These are phyloP conservation scores for Chionographis japonica DNA, from an alignment of 106 monocot genomes.

Conservation along the genomic window DNA sequence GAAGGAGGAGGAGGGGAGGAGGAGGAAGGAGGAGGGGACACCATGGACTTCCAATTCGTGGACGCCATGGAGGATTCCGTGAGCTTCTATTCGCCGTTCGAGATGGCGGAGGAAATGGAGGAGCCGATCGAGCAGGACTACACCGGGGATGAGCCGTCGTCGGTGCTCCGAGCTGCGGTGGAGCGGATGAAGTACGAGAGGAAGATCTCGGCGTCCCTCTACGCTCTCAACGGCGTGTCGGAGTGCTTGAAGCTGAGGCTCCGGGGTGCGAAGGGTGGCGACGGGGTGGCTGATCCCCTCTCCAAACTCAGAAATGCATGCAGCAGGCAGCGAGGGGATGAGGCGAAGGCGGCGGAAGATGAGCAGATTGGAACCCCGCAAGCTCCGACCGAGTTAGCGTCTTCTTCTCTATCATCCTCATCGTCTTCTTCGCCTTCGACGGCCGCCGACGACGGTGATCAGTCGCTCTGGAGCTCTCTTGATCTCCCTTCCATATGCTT, in stretches of 20 bases:
- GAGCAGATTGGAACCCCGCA: neutral
- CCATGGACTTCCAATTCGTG: constrained; percentile 13
- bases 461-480: constrained; percentile 21
- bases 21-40: neutral
- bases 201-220: constrained; percentile 17
- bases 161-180: constrained; percentile 6
- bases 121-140: constrained; percentile 2
- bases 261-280: neutral
- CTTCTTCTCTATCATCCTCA: neutral
- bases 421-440: neutral
- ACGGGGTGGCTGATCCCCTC: neutral
- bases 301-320: neutral
- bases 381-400: neutral
- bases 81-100: constrained; percentile 15
- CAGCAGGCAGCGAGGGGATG: neutral
- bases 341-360: neutral
- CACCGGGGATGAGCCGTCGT: neutral
- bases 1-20: neutral
- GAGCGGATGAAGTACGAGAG: constrained; percentile 28
- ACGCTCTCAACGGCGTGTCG: constrained; percentile 18
- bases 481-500: constrained; percentile 24
- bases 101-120: constrained; percentile 13
- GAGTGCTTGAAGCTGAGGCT: constrained; percentile 16
- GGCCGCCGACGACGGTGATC: neutral
- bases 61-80: neutral